These are phyloP conservation scores for Parathielavia hyrcaniae DNA, from an alignment of 495 filamentous ascomycete species.

Conservation along the genomic window DNA sequence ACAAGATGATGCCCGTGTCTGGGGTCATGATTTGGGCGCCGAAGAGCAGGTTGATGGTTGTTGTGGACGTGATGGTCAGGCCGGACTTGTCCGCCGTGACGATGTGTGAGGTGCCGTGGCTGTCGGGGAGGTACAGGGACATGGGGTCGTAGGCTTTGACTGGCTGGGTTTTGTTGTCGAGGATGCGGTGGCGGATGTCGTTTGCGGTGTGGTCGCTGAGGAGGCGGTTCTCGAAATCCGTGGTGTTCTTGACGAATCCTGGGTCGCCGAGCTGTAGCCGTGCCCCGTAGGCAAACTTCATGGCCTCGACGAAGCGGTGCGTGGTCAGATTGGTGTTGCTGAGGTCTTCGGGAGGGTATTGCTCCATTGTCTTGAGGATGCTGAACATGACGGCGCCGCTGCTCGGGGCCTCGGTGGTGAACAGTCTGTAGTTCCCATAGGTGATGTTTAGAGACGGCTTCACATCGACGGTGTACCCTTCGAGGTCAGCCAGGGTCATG, in stretches of 20 bases:
- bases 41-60: constrained; percentile 81
- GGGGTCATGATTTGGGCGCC: constrained; percentile 72
- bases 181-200: constrained; percentile 59
- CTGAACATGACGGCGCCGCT: constrained; percentile 66
- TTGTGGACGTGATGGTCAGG: constrained; percentile 65
- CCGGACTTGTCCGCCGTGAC: constrained; percentile 62
- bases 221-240: constrained; percentile 48
- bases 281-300: constrained; percentile 79
- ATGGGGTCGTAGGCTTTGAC: constrained; percentile 64
- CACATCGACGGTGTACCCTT: constrained; percentile 58
- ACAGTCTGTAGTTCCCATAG: constrained; percentile 65
- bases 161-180: constrained; percentile 60
- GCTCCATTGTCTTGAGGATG: constrained; percentile 70
- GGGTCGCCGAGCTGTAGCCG: constrained; percentile 70
- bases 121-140: constrained; percentile 32
- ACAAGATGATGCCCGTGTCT: constrained; percentile 62
- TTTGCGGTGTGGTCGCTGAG: constrained; percentile 52
- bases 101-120: constrained; percentile 70
- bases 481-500: constrained; percentile 74
- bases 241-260: constrained; percentile 55
- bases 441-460: constrained; percentile 57
- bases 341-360: constrained; percentile 48
- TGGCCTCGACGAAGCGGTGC: constrained; percentile 78
- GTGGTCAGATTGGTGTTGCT: constrained; percentile 46
- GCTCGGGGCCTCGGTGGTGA: constrained; percentile 62